These are phyloP conservation scores for Phialophora chinensis DNA, from an alignment of 2,329 filamentous ascomycete genomes.

Conservation along the genomic window DNA sequence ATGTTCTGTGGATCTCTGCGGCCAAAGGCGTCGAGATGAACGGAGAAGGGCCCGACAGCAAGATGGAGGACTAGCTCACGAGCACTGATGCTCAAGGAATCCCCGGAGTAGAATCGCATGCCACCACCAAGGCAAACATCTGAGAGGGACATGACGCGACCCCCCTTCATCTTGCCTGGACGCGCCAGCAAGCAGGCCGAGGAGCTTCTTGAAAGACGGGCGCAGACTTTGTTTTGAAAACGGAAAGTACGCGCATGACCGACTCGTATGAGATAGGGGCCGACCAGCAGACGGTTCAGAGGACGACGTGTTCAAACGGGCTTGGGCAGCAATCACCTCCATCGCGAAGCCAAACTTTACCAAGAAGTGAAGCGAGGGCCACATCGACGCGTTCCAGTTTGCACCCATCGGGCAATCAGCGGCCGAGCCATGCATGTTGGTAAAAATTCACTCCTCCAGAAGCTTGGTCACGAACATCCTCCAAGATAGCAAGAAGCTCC, in stretches of 20 bases:
- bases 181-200: background rate
- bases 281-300: background rate
- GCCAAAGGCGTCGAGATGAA: constrained; percentile 59
- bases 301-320: background rate
- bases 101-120: background rate
- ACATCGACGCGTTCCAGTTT: background rate
- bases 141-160: background rate
- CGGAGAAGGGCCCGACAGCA: constrained; percentile 37
- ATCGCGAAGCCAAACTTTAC: background rate
- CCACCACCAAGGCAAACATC: background rate
- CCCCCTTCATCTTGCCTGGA: background rate
- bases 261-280: background rate
- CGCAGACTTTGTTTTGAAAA: background rate
- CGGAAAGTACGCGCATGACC: no score
- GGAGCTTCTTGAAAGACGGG: background rate
- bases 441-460: background rate
- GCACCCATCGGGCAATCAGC: background rate
- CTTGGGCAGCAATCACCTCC: background rate
- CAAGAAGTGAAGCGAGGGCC: background rate
- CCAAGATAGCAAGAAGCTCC: background rate
- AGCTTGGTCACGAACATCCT: background rate
- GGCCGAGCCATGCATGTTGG: background rate
- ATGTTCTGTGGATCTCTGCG: constrained; percentile 87
- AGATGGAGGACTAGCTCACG: constrained; percentile 39
- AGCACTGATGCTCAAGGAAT: background rate